Base-by-base conservation (phyloP, 495 filamentous ascomycete species). In the Bombardia bombarda region DNA sequence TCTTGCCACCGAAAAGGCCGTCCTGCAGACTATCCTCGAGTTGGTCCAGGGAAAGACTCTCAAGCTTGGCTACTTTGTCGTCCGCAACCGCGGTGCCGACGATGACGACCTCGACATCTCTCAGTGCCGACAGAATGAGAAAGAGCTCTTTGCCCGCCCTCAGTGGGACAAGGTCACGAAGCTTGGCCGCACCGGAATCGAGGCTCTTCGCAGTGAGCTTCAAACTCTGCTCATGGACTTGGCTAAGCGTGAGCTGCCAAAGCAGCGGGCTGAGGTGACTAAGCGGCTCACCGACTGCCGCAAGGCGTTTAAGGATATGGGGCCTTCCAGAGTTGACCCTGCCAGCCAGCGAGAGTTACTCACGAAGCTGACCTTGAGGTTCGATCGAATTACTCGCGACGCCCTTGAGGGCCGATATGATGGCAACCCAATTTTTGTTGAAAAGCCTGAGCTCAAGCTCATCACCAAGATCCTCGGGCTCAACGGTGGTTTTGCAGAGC, bases 1-100 rank as follows among this genome's bases (percentile, higher is more conserved):
- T 37, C 52, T 81, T 8, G 51, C 45, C 1, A 65, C 68, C 16
- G 72, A 80, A 31, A 57, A 59, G 39, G 65, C 66, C 0, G 65
- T 73, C 38, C 32, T 53, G 4, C 50, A 57, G 5, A 54, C 73
- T 6, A 49, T 73, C 4, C 16, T 45, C 19, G 56, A 75, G 8
- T 59, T 80, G 1, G 44, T 81, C 1, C 32, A 55, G 9, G 69
- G 69, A 8, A 42, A 64, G 7, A 38, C 33, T 2, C 55, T 74
- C 1, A 61, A 58, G n/a, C 70, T 81, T 9, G 79, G 81, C 0
- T 83, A 73, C 57, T 68, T 56, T 32, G 30, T 80, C n/a, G 70
- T 86, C 0, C 62, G 68, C 4, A 85, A 83, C 52, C 67, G 66
- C 8, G 67, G 74, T 9, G 63, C 66, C 24, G 49, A 65, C 30